These are phyloP conservation scores for Coccomyxa sp. DNA, from an alignment of 139 green algal genomes.

Conservation along the genomic window DNA sequence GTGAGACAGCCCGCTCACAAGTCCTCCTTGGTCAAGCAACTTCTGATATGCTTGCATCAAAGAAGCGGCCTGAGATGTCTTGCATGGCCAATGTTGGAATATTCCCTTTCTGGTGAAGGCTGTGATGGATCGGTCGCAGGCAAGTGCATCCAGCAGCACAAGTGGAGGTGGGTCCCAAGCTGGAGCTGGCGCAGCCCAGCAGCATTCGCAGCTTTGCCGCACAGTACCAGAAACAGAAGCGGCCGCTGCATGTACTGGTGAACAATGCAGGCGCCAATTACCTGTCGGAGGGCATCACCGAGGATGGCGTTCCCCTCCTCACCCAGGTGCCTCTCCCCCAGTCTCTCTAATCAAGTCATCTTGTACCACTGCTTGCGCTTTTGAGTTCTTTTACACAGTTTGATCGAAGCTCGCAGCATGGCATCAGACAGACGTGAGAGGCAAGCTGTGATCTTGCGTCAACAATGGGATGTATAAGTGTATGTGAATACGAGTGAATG, in stretches of 20 bases:
- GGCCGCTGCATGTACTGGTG: conserved; percentile 26
- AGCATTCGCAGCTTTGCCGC: conserved; percentile 33
- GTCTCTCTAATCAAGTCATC: not conserved
- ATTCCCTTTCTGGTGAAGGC: too few species aligned
- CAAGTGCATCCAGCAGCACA: conserved; percentile 11
- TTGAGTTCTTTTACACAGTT: too few species aligned
- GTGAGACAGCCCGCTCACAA: too few species aligned
- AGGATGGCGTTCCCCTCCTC: conserved; percentile 24
- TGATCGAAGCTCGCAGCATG: not conserved
- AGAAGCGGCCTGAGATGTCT: too few species aligned
- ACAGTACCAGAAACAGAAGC: conserved; percentile 6
- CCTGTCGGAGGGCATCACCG: conserved; percentile 14
- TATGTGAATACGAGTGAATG: too few species aligned
- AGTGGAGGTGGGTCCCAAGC: conserved; percentile 24
- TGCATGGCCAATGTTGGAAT: too few species aligned
- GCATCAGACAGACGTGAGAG: not conserved
- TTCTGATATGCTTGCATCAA: too few species aligned
- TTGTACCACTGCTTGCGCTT: not conserved
- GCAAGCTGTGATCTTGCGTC: too few species aligned
- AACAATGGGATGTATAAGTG: not conserved
- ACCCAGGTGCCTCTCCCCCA: conserved; percentile 12
- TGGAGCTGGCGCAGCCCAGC: conserved; percentile 29
- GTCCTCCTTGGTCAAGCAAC: too few species aligned
- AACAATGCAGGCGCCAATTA: conserved; percentile 46
- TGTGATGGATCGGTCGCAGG: conserved; percentile 1